Evolutionary conservation across 768 basidiomycete genomes (phyloP), one percentile per base, ranked within the genome.

Genomic region (Boletus fagicola): DNA sequence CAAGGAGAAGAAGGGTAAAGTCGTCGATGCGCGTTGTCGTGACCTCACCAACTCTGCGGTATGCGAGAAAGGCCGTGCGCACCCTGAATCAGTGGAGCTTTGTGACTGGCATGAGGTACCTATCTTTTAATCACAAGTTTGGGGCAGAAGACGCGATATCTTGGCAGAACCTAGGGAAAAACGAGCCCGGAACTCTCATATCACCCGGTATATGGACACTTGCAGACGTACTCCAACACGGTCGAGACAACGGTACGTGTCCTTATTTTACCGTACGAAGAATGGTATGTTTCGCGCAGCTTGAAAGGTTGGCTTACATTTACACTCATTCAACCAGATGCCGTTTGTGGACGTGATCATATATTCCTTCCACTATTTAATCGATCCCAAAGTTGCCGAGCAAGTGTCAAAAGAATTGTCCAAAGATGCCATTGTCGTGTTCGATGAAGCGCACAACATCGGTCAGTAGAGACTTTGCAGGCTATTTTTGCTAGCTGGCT

Each of bases 391-490:
- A 74, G 95, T 99, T 42, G 97, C 97, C 0, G 97, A 98, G 65
- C 95, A 98, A 75, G 97, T 99, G 15, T 98, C 97, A 2, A 95
- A 93, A 68, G 97, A 99, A 72, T 80, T 99, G 76, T 92, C 90
- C 9, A 98, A 98, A 67, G 97, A 99, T 70, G 89, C 94, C 31
- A 99, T 99, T 52, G 94, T 99, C 39, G 97, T 99, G 2, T 99
- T 99, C 67, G 97, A 99, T 67, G 97, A 99, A 70, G 97, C 97
- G 16, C 97, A 99, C 74, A 99, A 99, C 70, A 99, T 99, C 51
- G 95, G 95, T 94, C 64, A 55, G 80, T 62, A 28, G 49, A 52
- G 39, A 39, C 53, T 35, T 52, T 51, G 35, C 40, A 22, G 26
- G 42, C 36, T 26, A 12, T 13, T 24, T 45, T 16, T 43, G 44